phyloP scores from a whole-genome alignment of 192 early-diverging fungal species.

The Phlyctochytrium arcticum region DNA sequence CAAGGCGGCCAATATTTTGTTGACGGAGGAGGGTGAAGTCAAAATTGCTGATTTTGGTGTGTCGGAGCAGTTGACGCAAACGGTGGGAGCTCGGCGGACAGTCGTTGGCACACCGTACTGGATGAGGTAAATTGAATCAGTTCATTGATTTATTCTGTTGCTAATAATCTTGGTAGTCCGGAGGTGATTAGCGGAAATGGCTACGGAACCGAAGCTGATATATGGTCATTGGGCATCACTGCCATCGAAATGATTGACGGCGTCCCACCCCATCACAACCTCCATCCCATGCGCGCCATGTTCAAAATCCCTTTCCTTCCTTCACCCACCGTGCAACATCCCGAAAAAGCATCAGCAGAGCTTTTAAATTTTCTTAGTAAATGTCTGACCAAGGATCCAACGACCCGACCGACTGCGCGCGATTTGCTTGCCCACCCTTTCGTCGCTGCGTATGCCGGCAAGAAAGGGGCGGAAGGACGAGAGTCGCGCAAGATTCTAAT shows the following conservation, averaged over 20 bases:
- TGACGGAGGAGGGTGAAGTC: slow-evolving; percentile 31
- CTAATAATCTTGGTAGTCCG: slow-evolving; percentile 65
- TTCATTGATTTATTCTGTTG: slow-evolving; percentile 50
- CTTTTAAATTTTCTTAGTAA: slow-evolving; percentile 35
- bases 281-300: slow-evolving; percentile 42
- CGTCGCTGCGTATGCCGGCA: slow-evolving; percentile 8
- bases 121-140: slow-evolving; percentile 28
- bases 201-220: slow-evolving; percentile 48
- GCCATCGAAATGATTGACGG: slow-evolving; percentile 59
- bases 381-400: slow-evolving; percentile 39
- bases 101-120: slow-evolving; percentile 45
- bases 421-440: slow-evolving; percentile 36
- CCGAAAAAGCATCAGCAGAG: background rate
- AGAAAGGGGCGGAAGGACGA: background rate
- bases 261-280: slow-evolving; percentile 42
- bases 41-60: slow-evolving; percentile 38
- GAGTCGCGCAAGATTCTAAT: slow-evolving; percentile 8
- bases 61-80: slow-evolving; percentile 26
- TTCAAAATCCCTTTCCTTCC: slow-evolving; percentile 45
- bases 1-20: slow-evolving; percentile 38
- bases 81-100: slow-evolving; percentile 13
- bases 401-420: slow-evolving; percentile 21
- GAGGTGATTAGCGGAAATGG: slow-evolving; percentile 48
- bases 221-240: slow-evolving; percentile 60
- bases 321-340: slow-evolving; percentile 32